Evolutionary conservation across 2,329 filamentous ascomycete species (phyloP).

Genomic region (Penicillium sp.): DNA sequence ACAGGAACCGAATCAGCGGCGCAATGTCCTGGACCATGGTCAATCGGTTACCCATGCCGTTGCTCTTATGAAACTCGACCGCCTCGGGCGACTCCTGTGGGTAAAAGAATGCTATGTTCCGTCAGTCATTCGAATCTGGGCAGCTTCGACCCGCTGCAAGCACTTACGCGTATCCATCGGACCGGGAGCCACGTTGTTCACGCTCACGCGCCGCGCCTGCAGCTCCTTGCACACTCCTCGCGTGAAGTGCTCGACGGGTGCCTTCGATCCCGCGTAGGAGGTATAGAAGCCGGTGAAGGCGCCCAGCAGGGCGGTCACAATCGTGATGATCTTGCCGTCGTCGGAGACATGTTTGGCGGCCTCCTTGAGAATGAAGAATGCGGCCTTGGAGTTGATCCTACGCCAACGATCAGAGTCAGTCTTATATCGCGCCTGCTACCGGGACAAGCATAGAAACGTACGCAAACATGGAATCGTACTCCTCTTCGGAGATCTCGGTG

Average conservation of each 20-base stretch:
- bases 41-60: slow-evolving; percentile 43
- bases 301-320: slow-evolving; percentile 47
- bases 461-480: slow-evolving; percentile 51
- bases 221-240: slow-evolving; percentile 57
- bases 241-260: slow-evolving; percentile 59
- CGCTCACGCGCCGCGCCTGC: slow-evolving; percentile 49
- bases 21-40: slow-evolving; percentile 48
- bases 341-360: slow-evolving; percentile 44
- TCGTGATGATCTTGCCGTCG: slow-evolving; percentile 50
- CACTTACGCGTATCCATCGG: slow-evolving; percentile 53
- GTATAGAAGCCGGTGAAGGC: slow-evolving; percentile 50
- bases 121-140: too few species aligned
- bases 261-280: slow-evolving; percentile 53
- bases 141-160: too few species aligned
- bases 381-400: slow-evolving; percentile 48
- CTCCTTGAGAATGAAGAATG: slow-evolving; percentile 48
- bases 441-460: slow-evolving; percentile 22
- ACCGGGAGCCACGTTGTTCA: slow-evolving; percentile 54
- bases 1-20: slow-evolving; percentile 47
- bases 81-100: slow-evolving; percentile 45
- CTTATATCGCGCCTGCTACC: neutral
- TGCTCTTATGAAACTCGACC: slow-evolving; percentile 47
- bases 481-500: slow-evolving; percentile 43
- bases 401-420: neutral
- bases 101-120: slow-evolving; percentile 45